Evolutionary conservation across 2,329 filamentous ascomycete species (phyloP).

Genomic region (Stagonosporopsis cucurbitacearum): DNA sequence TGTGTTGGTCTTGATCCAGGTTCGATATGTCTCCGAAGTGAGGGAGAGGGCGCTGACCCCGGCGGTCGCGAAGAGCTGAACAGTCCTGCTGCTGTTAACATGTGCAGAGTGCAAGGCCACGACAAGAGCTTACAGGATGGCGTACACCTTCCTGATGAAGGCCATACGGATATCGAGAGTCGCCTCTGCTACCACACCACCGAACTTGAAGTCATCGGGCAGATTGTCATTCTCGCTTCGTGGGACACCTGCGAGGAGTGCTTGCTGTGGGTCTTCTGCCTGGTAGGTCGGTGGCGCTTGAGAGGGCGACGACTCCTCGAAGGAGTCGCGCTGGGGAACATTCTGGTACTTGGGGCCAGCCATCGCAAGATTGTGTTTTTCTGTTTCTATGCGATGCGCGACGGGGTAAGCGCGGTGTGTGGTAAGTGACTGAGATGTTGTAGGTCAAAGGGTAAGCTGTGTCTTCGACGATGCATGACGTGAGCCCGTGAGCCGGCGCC

Average conservation of each 20-base stretch:
- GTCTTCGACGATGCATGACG: constrained; percentile 9
- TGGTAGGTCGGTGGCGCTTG: constrained; percentile 78
- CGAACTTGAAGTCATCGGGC: constrained; percentile 98
- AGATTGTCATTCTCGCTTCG: constrained; percentile 87
- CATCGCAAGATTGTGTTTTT: constrained; percentile 57
- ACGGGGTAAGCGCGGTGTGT: not conserved
- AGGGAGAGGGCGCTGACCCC: constrained; percentile 84
- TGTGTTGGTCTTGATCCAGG: constrained; percentile 84
- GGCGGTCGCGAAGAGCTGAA: constrained; percentile 86
- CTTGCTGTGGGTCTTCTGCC: constrained; percentile 62
- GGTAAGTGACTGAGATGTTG: constrained; percentile 4
- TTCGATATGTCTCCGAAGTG: constrained; percentile 77
- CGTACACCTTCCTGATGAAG: constrained; percentile 97
- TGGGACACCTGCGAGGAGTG: constrained; percentile 68
- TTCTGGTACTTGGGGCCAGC: constrained; percentile 81
- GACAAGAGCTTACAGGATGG: constrained; percentile 71
- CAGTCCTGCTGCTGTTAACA: constrained; percentile 62
- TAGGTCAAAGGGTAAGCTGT: constrained; percentile 1
- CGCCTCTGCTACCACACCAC: constrained; percentile 89
- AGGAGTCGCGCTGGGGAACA: constrained; percentile 84
- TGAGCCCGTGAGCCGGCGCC: constrained; percentile 3
- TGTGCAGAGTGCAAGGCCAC: not conserved
- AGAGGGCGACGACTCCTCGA: constrained; percentile 63
- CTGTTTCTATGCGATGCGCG: constrained; percentile 9
- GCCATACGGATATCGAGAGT: constrained; percentile 96